These are phyloP conservation scores for Neophaeococcomyces mojaviensis DNA, from an alignment of 2,329 filamentous ascomycete species.

Conservation along the genomic window DNA sequence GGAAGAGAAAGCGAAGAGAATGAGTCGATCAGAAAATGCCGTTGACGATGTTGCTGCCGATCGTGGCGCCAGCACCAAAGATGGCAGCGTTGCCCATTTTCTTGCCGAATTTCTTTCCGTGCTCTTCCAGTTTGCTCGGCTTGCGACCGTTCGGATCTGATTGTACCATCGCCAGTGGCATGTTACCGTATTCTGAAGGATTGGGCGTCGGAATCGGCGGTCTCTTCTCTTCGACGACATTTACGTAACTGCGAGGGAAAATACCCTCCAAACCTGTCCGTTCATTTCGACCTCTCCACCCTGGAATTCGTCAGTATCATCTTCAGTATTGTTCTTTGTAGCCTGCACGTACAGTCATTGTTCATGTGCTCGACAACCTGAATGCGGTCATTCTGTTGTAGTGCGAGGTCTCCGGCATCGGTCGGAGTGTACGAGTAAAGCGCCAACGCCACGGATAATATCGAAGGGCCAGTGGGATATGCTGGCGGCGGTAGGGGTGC, in stretches of 20 bases:
- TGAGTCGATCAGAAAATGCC: slow-evolving; percentile 64
- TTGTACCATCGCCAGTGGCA: slow-evolving; percentile 65
- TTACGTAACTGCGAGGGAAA: slow-evolving; percentile 87
- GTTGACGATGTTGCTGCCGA: slow-evolving; percentile 84
- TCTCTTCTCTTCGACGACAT: slow-evolving; percentile 54
- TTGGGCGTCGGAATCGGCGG: slow-evolving; percentile 32
- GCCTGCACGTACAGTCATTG: slow-evolving; percentile 60
- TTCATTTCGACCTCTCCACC: slow-evolving; percentile 78
- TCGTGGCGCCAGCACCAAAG: slow-evolving; percentile 75
- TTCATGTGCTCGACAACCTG: slow-evolving; percentile 90
- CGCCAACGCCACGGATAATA: slow-evolving; percentile 68
- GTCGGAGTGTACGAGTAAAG: slow-evolving; percentile 75
- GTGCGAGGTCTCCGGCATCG: slow-evolving; percentile 72
- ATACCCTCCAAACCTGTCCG: slow-evolving; percentile 81
- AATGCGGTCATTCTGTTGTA: slow-evolving; percentile 74
- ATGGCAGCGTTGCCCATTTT: slow-evolving; percentile 68
- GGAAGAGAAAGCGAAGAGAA: not conserved
- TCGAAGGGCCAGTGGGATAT: slow-evolving; percentile 41
- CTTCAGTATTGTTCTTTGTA: not conserved
- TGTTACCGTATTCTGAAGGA: slow-evolving; percentile 44
- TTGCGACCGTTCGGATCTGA: slow-evolving; percentile 33
- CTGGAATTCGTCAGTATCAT: slow-evolving; percentile 23
- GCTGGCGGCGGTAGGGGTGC: slow-evolving; percentile 43
- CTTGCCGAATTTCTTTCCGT: slow-evolving; percentile 93
- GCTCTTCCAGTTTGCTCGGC: slow-evolving; percentile 59